A percentile compares a stretch with the other conserved stretches of the same genome.
These are phyloP conservation scores for Letharia columbiana DNA, from an alignment of 495 filamentous ascomycete species.

Conservation along the genomic window DNA sequence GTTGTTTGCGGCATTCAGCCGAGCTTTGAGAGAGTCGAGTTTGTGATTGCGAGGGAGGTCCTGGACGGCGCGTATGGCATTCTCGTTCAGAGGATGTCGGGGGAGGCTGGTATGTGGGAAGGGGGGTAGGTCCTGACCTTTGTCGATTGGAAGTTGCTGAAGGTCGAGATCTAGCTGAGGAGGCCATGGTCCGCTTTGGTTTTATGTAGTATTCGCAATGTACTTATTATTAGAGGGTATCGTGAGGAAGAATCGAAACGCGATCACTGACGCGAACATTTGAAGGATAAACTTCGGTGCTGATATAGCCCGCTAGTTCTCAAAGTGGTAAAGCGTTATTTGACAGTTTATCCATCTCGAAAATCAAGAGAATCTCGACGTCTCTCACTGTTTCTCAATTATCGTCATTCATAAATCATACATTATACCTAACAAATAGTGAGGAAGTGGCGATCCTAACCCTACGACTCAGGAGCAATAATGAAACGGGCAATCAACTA, in stretches of 20 bases:
- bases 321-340: no score
- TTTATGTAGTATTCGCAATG: background rate
- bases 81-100: constrained; percentile 38
- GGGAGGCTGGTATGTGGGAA: constrained; percentile 54
- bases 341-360: no score
- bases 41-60: constrained; percentile 29
- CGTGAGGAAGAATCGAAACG: background rate
- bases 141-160: constrained; percentile 14
- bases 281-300: no score
- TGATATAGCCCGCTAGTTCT: no score
- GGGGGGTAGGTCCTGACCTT: constrained; percentile 22
- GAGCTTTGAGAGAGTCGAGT: constrained; percentile 31
- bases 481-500: no score
- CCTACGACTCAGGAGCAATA: no score
- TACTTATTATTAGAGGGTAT: no score
- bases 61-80: constrained; percentile 31
- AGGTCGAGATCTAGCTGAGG: constrained; percentile 15
- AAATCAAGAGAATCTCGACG: no score
- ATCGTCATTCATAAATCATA: no score
- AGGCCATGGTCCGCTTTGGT: background rate
- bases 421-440: no score
- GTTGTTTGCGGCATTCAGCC: constrained; percentile 33
- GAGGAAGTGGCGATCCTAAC: no score
- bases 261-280: background rate
- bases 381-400: no score